Evolutionary conservation across 2,329 filamentous ascomycete genomes (phyloP).

Genomic region (Metarhizium anisopliae): DNA sequence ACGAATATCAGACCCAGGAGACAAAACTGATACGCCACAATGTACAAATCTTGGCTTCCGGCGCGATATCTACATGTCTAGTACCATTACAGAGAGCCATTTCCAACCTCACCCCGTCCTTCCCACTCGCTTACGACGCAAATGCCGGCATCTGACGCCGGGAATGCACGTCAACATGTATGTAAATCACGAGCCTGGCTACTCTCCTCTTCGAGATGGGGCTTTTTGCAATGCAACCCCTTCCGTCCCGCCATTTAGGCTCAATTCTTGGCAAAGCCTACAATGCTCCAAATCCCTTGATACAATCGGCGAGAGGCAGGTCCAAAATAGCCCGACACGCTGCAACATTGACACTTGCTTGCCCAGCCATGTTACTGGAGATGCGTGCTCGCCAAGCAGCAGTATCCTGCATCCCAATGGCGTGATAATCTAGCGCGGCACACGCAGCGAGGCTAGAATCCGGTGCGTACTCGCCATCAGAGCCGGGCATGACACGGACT

Average conservation of each 20-base stretch:
- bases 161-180: neutral
- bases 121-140: neutral
- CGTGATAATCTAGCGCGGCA: constrained; percentile 12
- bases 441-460: constrained; percentile 10
- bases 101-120: neutral
- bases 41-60: no score
- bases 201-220: neutral
- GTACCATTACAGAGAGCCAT: no score
- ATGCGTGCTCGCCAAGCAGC: neutral
- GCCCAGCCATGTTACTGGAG: neutral
- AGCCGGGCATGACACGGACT: constrained; percentile 1
- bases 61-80: no score
- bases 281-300: neutral
- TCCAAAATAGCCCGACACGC: constrained; percentile 1
- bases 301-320: constrained; percentile 5
- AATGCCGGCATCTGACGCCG: neutral
- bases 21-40: no score
- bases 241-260: neutral
- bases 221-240: neutral
- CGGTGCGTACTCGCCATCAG: neutral
- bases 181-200: neutral
- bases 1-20: no score
- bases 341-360: neutral
- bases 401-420: constrained; percentile 9
- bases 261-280: neutral